Conservation (phyloP, 169 alveolate genomes). For the Cryptosporidium felis region DNA sequence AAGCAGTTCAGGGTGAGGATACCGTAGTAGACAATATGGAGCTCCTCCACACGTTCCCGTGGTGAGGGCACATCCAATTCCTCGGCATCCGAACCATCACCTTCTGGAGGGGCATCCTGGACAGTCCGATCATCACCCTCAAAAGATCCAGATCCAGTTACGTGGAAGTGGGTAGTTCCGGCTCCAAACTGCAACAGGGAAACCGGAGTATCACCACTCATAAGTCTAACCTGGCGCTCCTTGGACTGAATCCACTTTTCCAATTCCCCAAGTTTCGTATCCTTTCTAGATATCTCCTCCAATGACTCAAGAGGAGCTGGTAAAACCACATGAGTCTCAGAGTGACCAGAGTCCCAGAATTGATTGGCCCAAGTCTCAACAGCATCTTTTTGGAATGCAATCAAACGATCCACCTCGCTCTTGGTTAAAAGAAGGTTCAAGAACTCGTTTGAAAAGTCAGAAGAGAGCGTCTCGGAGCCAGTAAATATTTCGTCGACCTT, state of each 20-base stretch:
- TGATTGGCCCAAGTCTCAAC: slow-evolving; percentile 27
- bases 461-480: neutral
- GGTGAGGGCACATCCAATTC: too few species aligned
- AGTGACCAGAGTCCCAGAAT: slow-evolving; percentile 10
- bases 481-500: neutral
- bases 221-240: neutral
- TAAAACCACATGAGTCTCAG: slow-evolving; percentile 12
- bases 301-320: slow-evolving; percentile 21
- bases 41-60: slow-evolving; percentile 7
- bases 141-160: neutral
- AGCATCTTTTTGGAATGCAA: neutral
- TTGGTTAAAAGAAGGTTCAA: slow-evolving; percentile 22
- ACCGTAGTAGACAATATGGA: slow-evolving; percentile 39
- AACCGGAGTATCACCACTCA: slow-evolving; percentile 16
- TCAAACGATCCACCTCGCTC: neutral
- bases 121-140: neutral
- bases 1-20: slow-evolving; percentile 28
- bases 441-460: slow-evolving; percentile 11
- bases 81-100: too few species aligned
- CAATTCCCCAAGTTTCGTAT: neutral
- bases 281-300: slow-evolving; percentile 19
- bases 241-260: slow-evolving; percentile 31
- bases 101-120: neutral
- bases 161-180: neutral
- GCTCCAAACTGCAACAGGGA: neutral